phyloP scores from a whole-genome alignment of 169 alveolate species.

The Cryptosporidium tyzzeri region DNA sequence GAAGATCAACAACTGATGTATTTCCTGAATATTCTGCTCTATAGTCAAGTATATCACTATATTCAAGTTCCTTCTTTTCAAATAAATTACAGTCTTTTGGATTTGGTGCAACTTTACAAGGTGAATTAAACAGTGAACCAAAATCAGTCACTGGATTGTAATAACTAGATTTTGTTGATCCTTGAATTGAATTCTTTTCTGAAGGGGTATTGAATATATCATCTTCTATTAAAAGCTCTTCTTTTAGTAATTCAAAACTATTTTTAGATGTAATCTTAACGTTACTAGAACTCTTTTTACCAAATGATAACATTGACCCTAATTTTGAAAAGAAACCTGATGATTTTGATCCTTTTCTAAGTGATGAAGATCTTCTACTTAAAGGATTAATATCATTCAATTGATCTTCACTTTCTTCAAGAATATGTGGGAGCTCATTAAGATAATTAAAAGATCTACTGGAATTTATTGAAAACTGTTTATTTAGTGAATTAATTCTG shows the following conservation, averaged over 20 bases:
- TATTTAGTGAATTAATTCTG: not conserved
- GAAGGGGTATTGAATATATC: slow-evolving; percentile 18
- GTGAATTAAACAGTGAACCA: not conserved
- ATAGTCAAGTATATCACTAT: slow-evolving; percentile 63
- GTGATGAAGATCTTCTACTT: not conserved
- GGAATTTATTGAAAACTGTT: not conserved
- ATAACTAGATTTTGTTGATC: slow-evolving; percentile 27
- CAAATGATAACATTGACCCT: slow-evolving; percentile 11
- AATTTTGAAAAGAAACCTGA: slow-evolving; percentile 42
- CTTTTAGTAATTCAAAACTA: not conserved
- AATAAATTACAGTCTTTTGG: slow-evolving; percentile 22
- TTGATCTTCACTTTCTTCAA: slow-evolving; percentile 14
- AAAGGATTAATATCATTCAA: not conserved
- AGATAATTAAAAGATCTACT: slow-evolving; percentile 1
- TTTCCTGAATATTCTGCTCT: slow-evolving; percentile 44
- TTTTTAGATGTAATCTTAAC: not conserved
- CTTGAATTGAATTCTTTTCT: slow-evolving; percentile 35
- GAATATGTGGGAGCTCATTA: not conserved
- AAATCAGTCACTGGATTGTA: slow-evolving; percentile 1
- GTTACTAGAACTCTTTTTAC: slow-evolving; percentile 3
- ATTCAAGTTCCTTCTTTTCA: slow-evolving; percentile 34
- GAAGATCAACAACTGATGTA: slow-evolving; percentile 9
- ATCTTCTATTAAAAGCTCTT: slow-evolving; percentile 18
- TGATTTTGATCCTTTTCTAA: slow-evolving; percentile 12
- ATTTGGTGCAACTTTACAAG: not conserved